Evolutionary conservation across 2,329 filamentous ascomycete species (phyloP).

Genomic region (Onygenales sp.): DNA sequence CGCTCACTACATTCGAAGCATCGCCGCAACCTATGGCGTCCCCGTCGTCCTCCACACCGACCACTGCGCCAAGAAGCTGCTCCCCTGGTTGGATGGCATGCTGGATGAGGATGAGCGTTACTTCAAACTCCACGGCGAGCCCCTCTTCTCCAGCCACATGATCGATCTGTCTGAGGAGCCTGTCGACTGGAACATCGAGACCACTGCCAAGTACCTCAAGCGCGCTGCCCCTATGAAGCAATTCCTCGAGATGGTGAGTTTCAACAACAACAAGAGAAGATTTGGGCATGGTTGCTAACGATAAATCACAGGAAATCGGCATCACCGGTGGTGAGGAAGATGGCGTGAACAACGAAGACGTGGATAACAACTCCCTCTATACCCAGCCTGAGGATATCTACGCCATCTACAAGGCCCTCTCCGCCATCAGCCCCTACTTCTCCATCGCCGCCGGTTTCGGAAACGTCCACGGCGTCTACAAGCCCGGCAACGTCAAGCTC

Average conservation of each 20-base stretch:
- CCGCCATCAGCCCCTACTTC: constrained; percentile 87
- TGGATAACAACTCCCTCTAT: constrained; percentile 95
- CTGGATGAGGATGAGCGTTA: constrained; percentile 86
- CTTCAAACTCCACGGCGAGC: constrained; percentile 88
- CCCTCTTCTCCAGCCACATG: constrained; percentile 96
- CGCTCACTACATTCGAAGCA: constrained; percentile 84
- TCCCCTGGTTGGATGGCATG: constrained; percentile 96
- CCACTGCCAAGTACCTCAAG: constrained; percentile 88
- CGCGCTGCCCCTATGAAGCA: constrained; percentile 94
- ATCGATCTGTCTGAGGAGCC: constrained; percentile 92
- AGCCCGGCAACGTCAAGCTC: constrained; percentile 93
- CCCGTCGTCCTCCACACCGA: constrained; percentile 94
- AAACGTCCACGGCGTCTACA: constrained; percentile 99
- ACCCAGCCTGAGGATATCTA: constrained; percentile 96
- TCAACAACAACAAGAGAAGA: not conserved
- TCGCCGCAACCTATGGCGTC: constrained; percentile 79
- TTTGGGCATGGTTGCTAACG: not conserved
- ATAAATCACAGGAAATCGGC: constrained; percentile 56
- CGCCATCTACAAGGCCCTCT: constrained; percentile 78
- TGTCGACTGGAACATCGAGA: constrained; percentile 83
- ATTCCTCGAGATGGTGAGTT: constrained; percentile 89
- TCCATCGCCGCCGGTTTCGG: constrained; percentile 97
- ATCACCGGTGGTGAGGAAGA: constrained; percentile 98
- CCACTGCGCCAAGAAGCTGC: constrained; percentile 98
- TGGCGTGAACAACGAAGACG: constrained; percentile 95